Evolutionary conservation across 345 rosid genomes (phyloP), one percentile per base, ranked within the genome.

Genomic region (Citrus australasica): DNA sequence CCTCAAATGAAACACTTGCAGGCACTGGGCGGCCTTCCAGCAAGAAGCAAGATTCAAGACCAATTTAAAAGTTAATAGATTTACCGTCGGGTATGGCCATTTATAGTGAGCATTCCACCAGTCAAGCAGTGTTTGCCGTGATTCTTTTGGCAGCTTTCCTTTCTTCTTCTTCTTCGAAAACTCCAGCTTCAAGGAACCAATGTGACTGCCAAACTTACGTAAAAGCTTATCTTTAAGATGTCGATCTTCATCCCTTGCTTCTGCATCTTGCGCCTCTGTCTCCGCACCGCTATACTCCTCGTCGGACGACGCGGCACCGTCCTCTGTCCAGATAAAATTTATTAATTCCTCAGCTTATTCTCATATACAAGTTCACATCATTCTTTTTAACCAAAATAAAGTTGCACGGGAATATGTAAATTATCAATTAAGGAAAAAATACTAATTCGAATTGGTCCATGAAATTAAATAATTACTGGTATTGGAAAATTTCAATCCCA

Each of bases 21-120:
- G 51, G 51, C 51, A 46, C 51, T 0, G 51, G 51, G 51, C 16
- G 17, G 17, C 51, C 17, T 13, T 3, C 1, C 51, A 46, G 51
- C 17, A 46, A 2, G 7, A 48, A 17, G 9, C 3, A 0, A 30
- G n/a, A 19, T 17, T 30, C 27, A 7, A 32, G 27, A 35, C 6
- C 64, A 60, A 38, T 65, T 13, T 9, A 25, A 46, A 46, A 46
- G 17, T 13, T 13, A 3, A 46, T 46, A 13, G 51, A 65, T 78
- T 80, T 85, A 91, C 97, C 77, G 97, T 90, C 10, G 97, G 97
- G 76, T 93, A 93, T 28, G 97, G 97, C 97, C 97, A 93, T 79
- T 87, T 90, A 82, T 90, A 86, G 81, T 93, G 97, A 56, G 85
- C 69, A 78, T 85, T 85, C 97, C 97, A 93, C 97, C 97, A 93